phyloP scores from a whole-genome alignment of 164 flowering plant genomes.

The Aristolochia californica region DNA sequence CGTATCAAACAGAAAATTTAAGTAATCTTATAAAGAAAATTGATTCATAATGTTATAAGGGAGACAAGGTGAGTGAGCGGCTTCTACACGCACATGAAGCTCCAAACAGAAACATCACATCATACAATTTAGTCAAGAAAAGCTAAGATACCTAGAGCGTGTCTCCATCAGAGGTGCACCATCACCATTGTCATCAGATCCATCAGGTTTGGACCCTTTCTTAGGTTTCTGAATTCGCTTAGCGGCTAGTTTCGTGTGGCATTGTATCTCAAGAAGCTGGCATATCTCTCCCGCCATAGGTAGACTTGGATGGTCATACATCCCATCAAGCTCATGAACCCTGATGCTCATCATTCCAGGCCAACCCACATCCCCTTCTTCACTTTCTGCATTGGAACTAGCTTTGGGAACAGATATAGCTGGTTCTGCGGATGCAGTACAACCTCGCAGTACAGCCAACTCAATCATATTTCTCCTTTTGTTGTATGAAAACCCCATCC shows the following conservation, averaged over 20 bases:
- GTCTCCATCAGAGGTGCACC: conserved; percentile 34
- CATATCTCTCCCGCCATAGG: conserved; percentile 92
- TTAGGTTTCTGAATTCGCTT: conserved; percentile 74
- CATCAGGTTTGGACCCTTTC: conserved; percentile 83
- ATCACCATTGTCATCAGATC: conserved; percentile 91
- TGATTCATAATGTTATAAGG: too few relatives aligned
- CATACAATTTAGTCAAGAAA: too few relatives aligned
- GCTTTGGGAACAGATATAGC: conserved; percentile 20
- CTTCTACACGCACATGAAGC: too few relatives aligned
- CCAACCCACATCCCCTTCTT: conserved; percentile 78
- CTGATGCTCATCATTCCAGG: conserved; percentile 99
- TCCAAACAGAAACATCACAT: too few relatives aligned
- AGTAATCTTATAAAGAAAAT: too few relatives aligned
- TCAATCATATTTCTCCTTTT: conserved; percentile 87
- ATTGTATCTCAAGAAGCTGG: conserved; percentile 83
- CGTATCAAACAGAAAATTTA: too few relatives aligned
- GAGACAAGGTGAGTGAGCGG: too few relatives aligned
- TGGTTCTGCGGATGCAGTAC: conserved; percentile 50
- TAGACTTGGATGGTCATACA: conserved; percentile 89
- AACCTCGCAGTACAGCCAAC: conserved; percentile 71
- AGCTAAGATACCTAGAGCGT: conserved; percentile 46
- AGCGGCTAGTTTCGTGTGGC: conserved; percentile 82
- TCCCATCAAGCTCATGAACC: conserved; percentile 90
- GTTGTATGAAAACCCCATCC: conserved; percentile 94
- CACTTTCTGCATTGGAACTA: conserved; percentile 48